Conservation (phyloP, 2,329 filamentous ascomycete genomes). For the Teratosphaeria viscida region DNA sequence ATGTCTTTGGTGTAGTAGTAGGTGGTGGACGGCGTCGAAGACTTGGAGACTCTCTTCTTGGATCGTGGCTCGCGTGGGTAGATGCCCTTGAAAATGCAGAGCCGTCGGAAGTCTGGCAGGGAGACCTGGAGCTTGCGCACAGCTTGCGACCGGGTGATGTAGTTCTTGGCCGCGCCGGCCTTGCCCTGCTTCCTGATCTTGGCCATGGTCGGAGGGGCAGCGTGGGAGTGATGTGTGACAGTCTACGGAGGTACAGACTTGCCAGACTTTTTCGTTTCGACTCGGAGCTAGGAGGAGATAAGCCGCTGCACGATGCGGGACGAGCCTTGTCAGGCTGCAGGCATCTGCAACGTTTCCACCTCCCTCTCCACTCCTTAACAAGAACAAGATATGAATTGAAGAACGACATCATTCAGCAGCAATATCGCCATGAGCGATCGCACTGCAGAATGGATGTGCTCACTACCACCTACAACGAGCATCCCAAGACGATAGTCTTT, state of each 20-base stretch:
- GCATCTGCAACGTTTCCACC: neutral
- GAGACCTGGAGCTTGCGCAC: conserved; percentile 97
- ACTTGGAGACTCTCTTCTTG: conserved; percentile 93
- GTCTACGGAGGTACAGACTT: neutral
- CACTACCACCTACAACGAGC: conserved; percentile 20
- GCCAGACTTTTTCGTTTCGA: neutral
- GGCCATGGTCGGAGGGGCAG: neutral
- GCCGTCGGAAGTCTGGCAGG: conserved; percentile 89
- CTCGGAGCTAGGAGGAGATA: neutral
- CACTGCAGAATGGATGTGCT: conserved; percentile 5
- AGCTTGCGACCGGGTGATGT: conserved; percentile 91
- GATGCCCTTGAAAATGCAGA: conserved; percentile 99
- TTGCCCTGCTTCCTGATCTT: neutral
- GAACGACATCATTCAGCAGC: neutral
- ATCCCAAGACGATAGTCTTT: conserved; percentile 55
- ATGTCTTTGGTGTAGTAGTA: conserved; percentile 94
- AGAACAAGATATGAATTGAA: no score
- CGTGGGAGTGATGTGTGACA: neutral
- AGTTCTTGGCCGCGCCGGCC: conserved; percentile 85
- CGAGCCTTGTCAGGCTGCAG: neutral
- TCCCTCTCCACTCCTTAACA: neutral
- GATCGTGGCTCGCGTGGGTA: conserved; percentile 94
- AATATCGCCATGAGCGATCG: neutral
- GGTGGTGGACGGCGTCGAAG: conserved; percentile 79
- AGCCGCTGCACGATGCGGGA: neutral